Base-by-base conservation (phyloP, 148 eudicot species). In the Hydrangea macrophylla region DNA sequence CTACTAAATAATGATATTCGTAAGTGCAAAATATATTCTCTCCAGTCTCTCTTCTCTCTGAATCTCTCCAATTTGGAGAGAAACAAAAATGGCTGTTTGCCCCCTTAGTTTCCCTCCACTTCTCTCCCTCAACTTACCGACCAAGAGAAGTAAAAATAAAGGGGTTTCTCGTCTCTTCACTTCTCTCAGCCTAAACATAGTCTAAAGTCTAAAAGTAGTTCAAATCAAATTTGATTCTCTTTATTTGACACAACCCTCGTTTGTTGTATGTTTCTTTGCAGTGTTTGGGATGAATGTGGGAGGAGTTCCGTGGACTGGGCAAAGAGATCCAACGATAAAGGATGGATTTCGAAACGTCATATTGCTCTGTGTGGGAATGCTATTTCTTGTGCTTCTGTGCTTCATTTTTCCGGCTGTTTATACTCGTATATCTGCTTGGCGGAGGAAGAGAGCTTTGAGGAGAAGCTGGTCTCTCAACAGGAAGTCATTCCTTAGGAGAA, bases 221-320 rank as follows among this genome's bases (percentile, higher is more conserved):
- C 18, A 54, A 15, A n/a, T 20, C 39, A 50, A 30, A 44, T 39
- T 31, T 50, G 11, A 22, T 28, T 31, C 8, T 48, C 20, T 30
- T 17, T 28, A 68, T 55, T 55, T 25, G 45, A 55, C 9, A 26
- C 31, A 6, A 27, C 15, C 25, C 27, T 13, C 15, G n/a, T 27
- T 44, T 72, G 22, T 73, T 70, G 62, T 17, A 6, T n/a, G 20
- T 65, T 17, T 60, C 0, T 60, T n/a, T 23, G 72, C 81, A 94
- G 99, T 94, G 66, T 94, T 94, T 75, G 99, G 99, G 62, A 94
- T 94, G 99, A 94, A 94, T 42, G 97, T 91, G 64, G 97, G 99
- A 70, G 99, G 99, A 60, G 96, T 94, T 62, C 99, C 99, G 48
- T 94, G 99, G 99, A 88, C 99, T 0, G 70, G 32, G 7, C 99